A percentile compares a stretch with the other conserved stretches of the same genome.
These are phyloP conservation scores for Pseudogymnoascus sp. DNA, from an alignment of 2,329 filamentous ascomycete species.

Conservation along the genomic window DNA sequence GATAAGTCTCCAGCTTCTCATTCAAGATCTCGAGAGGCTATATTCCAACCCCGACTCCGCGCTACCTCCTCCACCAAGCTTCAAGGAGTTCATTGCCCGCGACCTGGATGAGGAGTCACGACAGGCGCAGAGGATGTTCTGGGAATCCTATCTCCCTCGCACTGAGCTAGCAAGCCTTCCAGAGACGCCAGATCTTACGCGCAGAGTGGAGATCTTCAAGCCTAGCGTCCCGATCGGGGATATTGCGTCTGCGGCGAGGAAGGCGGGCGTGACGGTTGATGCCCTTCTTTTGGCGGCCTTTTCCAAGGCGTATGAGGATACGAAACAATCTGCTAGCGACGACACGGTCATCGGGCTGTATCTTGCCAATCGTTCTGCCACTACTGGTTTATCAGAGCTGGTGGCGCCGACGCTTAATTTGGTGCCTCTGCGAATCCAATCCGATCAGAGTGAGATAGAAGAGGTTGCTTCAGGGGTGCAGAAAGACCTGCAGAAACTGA, in stretches of 20 bases:
- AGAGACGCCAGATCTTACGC: slow-evolving; percentile 15
- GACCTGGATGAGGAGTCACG: neutral
- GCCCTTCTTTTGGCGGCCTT: slow-evolving; percentile 67
- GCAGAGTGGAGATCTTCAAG: slow-evolving; percentile 33
- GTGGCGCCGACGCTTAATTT: slow-evolving; percentile 69
- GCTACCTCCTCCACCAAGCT: slow-evolving; percentile 9
- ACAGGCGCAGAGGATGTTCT: slow-evolving; percentile 29
- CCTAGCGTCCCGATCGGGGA: slow-evolving; percentile 31
- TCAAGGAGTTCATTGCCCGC: slow-evolving; percentile 30
- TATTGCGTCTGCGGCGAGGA: slow-evolving; percentile 37
- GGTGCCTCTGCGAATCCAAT: slow-evolving; percentile 56
- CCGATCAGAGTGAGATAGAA: slow-evolving; percentile 28
- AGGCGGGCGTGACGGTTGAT: slow-evolving; percentile 57
- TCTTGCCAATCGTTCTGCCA: slow-evolving; percentile 63
- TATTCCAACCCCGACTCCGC: slow-evolving; percentile 28
- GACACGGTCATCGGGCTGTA: slow-evolving; percentile 68
- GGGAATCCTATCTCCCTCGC: slow-evolving; percentile 37
- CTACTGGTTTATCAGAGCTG: slow-evolving; percentile 40
- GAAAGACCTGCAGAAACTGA: slow-evolving; percentile 55
- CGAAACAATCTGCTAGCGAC: slow-evolving; percentile 12
- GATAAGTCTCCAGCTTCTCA: slow-evolving; percentile 60
- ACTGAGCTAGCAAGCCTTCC: slow-evolving; percentile 14
- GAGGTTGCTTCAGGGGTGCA: slow-evolving; percentile 55
- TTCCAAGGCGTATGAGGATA: slow-evolving; percentile 35
- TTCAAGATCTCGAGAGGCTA: slow-evolving; percentile 40